Evolutionary conservation across 2,329 filamentous ascomycete species (phyloP).

Genomic region (Fusarium continuum): DNA sequence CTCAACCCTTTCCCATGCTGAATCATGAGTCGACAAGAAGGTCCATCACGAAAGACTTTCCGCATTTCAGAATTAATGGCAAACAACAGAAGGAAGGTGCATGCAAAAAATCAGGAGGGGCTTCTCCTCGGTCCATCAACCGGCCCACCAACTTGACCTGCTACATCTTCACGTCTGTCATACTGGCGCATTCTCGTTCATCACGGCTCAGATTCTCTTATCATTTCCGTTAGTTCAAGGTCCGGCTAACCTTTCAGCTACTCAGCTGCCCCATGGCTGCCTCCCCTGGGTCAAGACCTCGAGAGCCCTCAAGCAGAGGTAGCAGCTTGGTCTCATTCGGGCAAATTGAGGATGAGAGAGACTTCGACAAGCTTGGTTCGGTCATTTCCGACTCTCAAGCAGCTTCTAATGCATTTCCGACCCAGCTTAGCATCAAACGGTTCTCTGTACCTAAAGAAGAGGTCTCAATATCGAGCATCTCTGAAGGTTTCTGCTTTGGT

Average conservation of each 20-base stretch:
- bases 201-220: no score
- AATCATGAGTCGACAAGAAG: neutral
- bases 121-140: neutral
- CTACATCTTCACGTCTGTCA: neutral
- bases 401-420: neutral
- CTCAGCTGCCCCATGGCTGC: neutral
- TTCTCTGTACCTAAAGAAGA: constrained; percentile 30
- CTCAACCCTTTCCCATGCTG: neutral
- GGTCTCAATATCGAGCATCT: constrained; percentile 35
- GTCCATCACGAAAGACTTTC: neutral
- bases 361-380: constrained; percentile 11
- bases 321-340: constrained; percentile 14
- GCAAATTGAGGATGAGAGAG: constrained; percentile 13
- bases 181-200: no score
- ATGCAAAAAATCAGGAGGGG: neutral
- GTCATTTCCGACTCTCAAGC: constrained; percentile 21
- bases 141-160: neutral
- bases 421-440: constrained; percentile 5
- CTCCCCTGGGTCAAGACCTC: neutral
- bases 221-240: neutral
- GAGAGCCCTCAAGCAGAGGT: neutral
- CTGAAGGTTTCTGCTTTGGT: constrained; percentile 37
- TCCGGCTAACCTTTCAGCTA: neutral
- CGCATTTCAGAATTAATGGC: no score
- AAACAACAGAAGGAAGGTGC: neutral